phyloP scores from a whole-genome alignment of 768 basidiomycete species.

The Russula olivacea region DNA sequence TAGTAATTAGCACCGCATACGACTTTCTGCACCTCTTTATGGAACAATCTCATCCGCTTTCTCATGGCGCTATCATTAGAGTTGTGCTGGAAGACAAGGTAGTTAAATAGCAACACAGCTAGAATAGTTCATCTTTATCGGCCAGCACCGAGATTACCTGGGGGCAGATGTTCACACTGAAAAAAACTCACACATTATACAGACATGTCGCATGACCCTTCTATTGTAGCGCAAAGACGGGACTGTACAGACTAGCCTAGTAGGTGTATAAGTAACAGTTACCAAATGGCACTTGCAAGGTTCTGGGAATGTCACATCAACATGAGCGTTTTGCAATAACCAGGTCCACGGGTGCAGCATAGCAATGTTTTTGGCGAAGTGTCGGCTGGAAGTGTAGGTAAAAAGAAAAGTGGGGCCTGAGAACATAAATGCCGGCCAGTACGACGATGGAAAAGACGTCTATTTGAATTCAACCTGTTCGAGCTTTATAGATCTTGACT shows the following conservation, averaged over 20 bases:
- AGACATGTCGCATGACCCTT: not conserved
- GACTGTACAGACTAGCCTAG: not conserved
- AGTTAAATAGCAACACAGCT: not conserved
- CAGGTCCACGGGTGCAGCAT: not conserved
- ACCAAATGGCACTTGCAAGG: not conserved
- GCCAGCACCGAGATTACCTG: not conserved
- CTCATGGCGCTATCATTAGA: too few relatives aligned
- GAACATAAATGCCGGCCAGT: not conserved
- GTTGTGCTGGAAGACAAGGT: not conserved
- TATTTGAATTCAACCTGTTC: conserved; percentile 18
- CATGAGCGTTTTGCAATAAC: not conserved
- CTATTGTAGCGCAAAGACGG: not conserved
- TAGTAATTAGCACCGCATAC: conserved; percentile 6
- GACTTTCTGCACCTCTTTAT: conserved; percentile 6
- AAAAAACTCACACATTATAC: not conserved
- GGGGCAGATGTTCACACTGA: not conserved
- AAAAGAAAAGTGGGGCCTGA: not conserved
- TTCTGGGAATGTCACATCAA: not conserved
- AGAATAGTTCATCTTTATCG: not conserved
- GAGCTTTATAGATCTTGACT: conserved; percentile 83
- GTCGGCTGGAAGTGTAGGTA: not conserved
- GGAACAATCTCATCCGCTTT: not conserved
- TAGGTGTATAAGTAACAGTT: not conserved
- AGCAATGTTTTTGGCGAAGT: not conserved
- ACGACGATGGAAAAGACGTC: not conserved